phyloP scores from a whole-genome alignment of 345 rosid genomes.

The Punica granatum region DNA sequence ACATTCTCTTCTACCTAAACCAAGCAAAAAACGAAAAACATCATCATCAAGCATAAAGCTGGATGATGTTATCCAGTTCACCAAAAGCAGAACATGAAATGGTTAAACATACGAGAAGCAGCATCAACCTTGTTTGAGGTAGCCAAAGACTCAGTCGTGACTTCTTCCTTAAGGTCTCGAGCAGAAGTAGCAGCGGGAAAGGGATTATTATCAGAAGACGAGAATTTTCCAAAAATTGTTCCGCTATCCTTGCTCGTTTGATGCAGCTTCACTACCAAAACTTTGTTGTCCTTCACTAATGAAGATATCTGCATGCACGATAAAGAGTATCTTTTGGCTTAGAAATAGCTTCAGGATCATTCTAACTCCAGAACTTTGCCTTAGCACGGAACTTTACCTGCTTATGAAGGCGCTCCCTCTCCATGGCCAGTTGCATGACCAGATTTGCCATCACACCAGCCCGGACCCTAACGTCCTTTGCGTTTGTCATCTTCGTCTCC shows the following conservation, averaged over 20 bases:
- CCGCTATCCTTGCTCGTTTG: constrained; percentile 26
- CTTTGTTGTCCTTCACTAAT: constrained; percentile 50
- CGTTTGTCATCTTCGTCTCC: constrained; percentile 53
- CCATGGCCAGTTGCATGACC: constrained; percentile 62
- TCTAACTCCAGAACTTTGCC: background rate
- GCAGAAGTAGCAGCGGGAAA: constrained; percentile 14
- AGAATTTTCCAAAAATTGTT: constrained; percentile 11
- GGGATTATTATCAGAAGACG: constrained; percentile 16
- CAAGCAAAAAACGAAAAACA: background rate
- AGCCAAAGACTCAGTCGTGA: constrained; percentile 11
- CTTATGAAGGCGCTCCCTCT: constrained; percentile 81
- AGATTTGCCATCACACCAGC: constrained; percentile 70
- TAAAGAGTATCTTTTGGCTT: background rate
- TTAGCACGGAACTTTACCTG: constrained; percentile 37
- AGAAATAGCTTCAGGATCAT: background rate
- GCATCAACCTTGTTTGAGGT: constrained; percentile 30
- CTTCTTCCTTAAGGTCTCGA: constrained; percentile 21
- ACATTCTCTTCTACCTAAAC: constrained; percentile 22
- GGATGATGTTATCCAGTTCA: background rate
- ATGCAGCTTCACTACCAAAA: constrained; percentile 48
- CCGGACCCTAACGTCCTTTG: constrained; percentile 57
- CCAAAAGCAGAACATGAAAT: background rate
- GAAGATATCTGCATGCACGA: constrained; percentile 41
- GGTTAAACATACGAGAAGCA: background rate
- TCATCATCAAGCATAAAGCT: background rate